Percentiles rank a stretch among this genome's conserved stretches.
Conservation (phyloP, 768 basidiomycete genomes). For the Tylopilus rubrobrunneus region DNA sequence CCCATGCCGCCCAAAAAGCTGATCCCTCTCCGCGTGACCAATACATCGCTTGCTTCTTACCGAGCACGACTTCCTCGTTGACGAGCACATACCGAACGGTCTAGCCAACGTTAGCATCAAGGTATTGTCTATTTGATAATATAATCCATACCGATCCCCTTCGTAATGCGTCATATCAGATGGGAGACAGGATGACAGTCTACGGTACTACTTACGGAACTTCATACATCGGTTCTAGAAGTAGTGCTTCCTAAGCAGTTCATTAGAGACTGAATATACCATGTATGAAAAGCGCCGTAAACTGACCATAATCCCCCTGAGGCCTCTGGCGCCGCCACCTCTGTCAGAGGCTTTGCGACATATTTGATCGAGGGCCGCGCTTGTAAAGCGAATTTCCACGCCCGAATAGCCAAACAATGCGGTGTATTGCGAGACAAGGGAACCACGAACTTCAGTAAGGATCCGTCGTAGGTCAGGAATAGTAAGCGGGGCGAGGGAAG, state of each 20-base stretch:
- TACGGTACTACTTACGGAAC: slow-evolving; percentile 70
- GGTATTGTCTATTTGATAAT: background rate
- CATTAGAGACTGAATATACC: background rate
- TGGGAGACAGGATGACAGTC: background rate
- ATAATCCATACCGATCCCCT: slow-evolving; percentile 61
- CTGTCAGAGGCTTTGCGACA: slow-evolving; percentile 74
- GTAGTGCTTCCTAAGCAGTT: slow-evolving; percentile 52
- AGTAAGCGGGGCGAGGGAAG: slow-evolving; percentile 76
- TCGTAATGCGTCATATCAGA: slow-evolving; percentile 3
- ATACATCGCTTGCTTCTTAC: slow-evolving; percentile 61
- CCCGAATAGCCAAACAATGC: slow-evolving; percentile 81
- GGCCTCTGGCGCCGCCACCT: slow-evolving; percentile 87
- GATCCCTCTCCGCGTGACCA: slow-evolving; percentile 68
- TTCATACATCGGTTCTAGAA: slow-evolving; percentile 92
- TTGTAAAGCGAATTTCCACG: slow-evolving; percentile 84
- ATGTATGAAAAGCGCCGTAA: background rate
- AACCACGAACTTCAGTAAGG: slow-evolving; percentile 88
- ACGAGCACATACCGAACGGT: slow-evolving; percentile 81
- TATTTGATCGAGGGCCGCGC: slow-evolving; percentile 73
- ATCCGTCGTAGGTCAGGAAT: slow-evolving; percentile 83
- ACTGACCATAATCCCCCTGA: slow-evolving; percentile 83
- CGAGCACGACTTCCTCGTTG: slow-evolving; percentile 64
- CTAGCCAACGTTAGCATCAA: slow-evolving; percentile 35
- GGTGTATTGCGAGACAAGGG: slow-evolving; percentile 85
- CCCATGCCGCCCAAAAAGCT: slow-evolving; percentile 76